Conservation (phyloP, 2,329 filamentous ascomycete genomes). For the Didymella keratinophila region DNA sequence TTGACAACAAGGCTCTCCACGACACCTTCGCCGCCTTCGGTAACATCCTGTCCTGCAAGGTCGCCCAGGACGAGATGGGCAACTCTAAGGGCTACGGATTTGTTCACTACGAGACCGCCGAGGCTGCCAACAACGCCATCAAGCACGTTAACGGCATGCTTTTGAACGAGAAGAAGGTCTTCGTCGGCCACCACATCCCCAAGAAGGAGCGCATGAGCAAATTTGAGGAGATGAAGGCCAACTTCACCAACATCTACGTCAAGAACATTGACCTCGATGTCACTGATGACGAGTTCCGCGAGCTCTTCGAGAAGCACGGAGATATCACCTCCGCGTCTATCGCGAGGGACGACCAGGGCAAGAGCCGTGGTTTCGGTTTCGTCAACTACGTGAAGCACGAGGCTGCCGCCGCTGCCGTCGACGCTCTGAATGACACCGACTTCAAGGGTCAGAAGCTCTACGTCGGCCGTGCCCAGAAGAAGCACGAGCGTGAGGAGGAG, state of each 20-base stretch:
- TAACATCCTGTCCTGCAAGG: conserved; percentile 99
- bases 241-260: conserved; percentile 99
- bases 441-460: conserved; percentile 96
- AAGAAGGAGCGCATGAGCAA: conserved; percentile 99
- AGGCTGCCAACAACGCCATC: conserved; percentile 95
- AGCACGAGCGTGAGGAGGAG: conserved; percentile 99
- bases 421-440: conserved; percentile 89
- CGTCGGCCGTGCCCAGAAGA: conserved; percentile 98
- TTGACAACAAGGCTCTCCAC: conserved; percentile 99
- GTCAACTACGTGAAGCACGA: conserved; percentile 96
- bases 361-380: conserved; percentile 95
- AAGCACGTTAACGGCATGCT: conserved; percentile 99
- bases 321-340: conserved; percentile 96
- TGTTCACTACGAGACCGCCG: conserved; percentile 99
- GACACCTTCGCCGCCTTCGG: conserved; percentile 98
- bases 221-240: conserved; percentile 99
- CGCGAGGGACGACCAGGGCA: conserved; percentile 85
- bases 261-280: conserved; percentile 93
- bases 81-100: conserved; percentile 99
- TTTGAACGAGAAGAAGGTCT: conserved; percentile 99
- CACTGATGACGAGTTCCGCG: conserved; percentile 92
- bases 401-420: conserved; percentile 82
- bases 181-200: conserved; percentile 97
- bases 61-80: conserved; percentile 94
- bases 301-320: conserved; percentile 89